These are phyloP conservation scores for Pontederia paniculata DNA, from an alignment of 176 grass and related monocot genomes.

Conservation along the genomic window DNA sequence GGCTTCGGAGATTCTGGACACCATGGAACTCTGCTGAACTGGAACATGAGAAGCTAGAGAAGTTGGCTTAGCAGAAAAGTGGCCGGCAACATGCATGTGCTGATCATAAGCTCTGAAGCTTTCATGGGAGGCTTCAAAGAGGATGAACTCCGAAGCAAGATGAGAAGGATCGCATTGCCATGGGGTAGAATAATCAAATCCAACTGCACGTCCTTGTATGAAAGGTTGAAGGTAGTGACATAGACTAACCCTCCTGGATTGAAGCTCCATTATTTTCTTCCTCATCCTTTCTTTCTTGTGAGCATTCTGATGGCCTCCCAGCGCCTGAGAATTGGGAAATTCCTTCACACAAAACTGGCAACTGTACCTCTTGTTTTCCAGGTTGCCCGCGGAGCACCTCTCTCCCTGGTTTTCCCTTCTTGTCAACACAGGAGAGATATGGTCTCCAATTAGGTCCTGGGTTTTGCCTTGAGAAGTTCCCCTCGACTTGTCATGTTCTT, in stretches of 20 bases:
- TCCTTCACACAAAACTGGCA: slow-evolving; percentile 31
- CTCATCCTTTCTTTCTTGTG: slow-evolving; percentile 31
- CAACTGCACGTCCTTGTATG: slow-evolving; percentile 10
- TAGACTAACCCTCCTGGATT: slow-evolving; percentile 3
- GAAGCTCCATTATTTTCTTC: slow-evolving; percentile 16
- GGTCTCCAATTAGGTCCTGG: no score
- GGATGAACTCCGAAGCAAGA: neutral
- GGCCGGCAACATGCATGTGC: neutral
- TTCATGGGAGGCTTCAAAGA: slow-evolving; percentile 6
- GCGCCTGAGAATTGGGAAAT: slow-evolving; percentile 33
- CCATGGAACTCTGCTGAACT: neutral
- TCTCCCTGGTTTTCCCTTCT: neutral
- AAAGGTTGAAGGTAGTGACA: slow-evolving; percentile 15
- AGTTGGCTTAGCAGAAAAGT: neutral
- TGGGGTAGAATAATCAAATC: neutral
- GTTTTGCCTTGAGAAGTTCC: no score
- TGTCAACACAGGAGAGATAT: no score
- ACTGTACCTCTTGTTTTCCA: slow-evolving; percentile 16
- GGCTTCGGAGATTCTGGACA: neutral
- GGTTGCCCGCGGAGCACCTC: neutral
- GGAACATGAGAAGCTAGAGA: neutral
- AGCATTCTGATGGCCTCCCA: slow-evolving; percentile 28
- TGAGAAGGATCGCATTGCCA: neutral
- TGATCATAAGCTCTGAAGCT: slow-evolving; percentile 1
- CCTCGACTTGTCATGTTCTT: neutral